phyloP scores from a whole-genome alignment of 2,329 filamentous ascomycete genomes.

The Neonectria neomacrospora region DNA sequence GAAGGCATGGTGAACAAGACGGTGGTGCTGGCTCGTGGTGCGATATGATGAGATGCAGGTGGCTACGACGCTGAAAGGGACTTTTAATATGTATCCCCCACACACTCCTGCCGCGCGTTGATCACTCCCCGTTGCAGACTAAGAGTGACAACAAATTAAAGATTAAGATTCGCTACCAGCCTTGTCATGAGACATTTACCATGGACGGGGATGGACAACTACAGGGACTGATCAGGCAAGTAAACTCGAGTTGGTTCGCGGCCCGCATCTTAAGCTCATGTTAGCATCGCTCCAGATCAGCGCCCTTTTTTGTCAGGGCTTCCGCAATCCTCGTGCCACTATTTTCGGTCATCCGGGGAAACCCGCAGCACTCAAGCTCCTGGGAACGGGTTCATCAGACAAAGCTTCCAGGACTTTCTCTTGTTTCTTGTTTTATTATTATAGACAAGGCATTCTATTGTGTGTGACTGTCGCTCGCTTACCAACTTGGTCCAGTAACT shows the following conservation, averaged over 20 bases:
- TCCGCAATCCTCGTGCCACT: slow-evolving; percentile 4
- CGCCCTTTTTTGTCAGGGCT: not conserved
- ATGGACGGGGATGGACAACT: not conserved
- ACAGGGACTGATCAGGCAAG: slow-evolving; percentile 2
- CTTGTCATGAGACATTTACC: slow-evolving; percentile 1
- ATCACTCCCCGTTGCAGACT: slow-evolving; percentile 18
- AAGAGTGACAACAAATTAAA: not conserved
- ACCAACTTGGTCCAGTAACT: too few relatives aligned
- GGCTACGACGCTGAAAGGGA: slow-evolving; percentile 16
- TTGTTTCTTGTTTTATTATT: too few relatives aligned
- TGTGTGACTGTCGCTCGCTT: too few relatives aligned
- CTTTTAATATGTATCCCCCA: slow-evolving; percentile 28
- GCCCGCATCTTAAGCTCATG: slow-evolving; percentile 10
- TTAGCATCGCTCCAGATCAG: slow-evolving; percentile 13
- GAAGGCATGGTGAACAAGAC: slow-evolving; percentile 34
- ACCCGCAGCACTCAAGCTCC: not conserved
- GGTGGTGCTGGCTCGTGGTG: slow-evolving; percentile 7
- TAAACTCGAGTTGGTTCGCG: slow-evolving; percentile 15
- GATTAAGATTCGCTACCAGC: slow-evolving; percentile 15
- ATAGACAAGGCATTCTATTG: not conserved
- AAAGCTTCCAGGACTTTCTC: not conserved
- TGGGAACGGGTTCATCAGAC: not conserved
- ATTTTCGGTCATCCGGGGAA: not conserved
- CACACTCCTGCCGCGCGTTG: slow-evolving; percentile 9
- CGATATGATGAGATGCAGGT: slow-evolving; percentile 18